Conservation (phyloP, 352 stramenopile genomes). For the Pythium grandisporangium region DNA sequence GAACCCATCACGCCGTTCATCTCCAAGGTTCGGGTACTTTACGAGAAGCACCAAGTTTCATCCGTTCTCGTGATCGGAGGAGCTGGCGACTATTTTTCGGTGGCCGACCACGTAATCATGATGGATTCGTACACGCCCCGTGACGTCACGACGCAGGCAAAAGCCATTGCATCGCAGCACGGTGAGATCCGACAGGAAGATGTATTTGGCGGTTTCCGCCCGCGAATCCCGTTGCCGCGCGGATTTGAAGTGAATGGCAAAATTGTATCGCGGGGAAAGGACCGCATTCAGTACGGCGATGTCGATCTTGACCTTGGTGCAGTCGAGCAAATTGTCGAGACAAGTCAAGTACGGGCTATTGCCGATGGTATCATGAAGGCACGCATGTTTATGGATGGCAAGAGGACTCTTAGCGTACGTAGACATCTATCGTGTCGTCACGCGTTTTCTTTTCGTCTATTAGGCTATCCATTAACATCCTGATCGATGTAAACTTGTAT, state of each 20-base stretch:
- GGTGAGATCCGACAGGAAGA: constrained; percentile 37
- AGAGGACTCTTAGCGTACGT: constrained; percentile 35
- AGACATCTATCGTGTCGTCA: no score
- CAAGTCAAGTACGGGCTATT: constrained; percentile 80
- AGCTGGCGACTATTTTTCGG: constrained; percentile 95
- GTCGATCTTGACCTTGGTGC: constrained; percentile 78
- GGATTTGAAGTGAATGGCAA: constrained; percentile 68
- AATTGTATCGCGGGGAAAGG: constrained; percentile 57
- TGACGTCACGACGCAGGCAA: constrained; percentile 89
- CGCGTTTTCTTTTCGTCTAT: background rate
- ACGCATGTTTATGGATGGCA: constrained; percentile 51
- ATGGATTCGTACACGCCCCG: constrained; percentile 93
- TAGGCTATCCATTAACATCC: background rate
- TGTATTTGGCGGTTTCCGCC: constrained; percentile 35
- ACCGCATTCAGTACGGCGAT: constrained; percentile 83
- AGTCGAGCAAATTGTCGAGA: constrained; percentile 87
- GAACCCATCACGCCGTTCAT: constrained; percentile 98
- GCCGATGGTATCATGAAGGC: constrained; percentile 53
- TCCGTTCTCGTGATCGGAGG: constrained; percentile 96
- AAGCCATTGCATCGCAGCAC: constrained; percentile 82
- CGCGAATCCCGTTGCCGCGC: constrained; percentile 36
- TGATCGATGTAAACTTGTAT: background rate
- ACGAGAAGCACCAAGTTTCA: constrained; percentile 80
- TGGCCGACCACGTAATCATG: constrained; percentile 94
- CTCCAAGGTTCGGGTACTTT: constrained; percentile 90